Evolutionary conservation across 176 grass and related monocot genomes (phyloP).

Genomic region (Zoysia pacifica): DNA sequence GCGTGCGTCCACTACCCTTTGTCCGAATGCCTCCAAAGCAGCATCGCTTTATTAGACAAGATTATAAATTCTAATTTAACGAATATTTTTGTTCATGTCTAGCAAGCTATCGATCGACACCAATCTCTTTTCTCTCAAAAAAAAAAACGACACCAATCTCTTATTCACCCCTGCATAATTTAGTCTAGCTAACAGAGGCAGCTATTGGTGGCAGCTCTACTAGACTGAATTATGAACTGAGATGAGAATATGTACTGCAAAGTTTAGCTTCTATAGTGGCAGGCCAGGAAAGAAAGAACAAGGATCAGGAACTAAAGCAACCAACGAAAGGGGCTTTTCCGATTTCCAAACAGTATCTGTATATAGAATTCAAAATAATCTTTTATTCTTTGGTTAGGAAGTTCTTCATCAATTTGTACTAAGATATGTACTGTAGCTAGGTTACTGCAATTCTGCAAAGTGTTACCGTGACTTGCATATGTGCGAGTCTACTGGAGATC

Average conservation of each 20-base stretch:
- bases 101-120: slow-evolving; percentile 3
- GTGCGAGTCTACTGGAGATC: slow-evolving; percentile 27
- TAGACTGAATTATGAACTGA: not conserved
- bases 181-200: too few species aligned
- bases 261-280: slow-evolving; percentile 27
- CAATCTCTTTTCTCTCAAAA: not conserved
- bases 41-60: slow-evolving; percentile 36
- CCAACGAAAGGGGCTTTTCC: slow-evolving; percentile 45
- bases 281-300: slow-evolving; percentile 34
- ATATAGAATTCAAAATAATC: not conserved
- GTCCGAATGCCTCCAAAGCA: slow-evolving; percentile 52
- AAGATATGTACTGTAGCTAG: not conserved
- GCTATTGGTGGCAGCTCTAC: not conserved
- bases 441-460: not conserved
- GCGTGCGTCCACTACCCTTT: slow-evolving; percentile 52
- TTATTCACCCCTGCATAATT: slow-evolving; percentile 28
- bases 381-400: too few species aligned
- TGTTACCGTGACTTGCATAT: slow-evolving; percentile 32
- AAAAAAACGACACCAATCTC: not conserved
- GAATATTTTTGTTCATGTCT: slow-evolving; percentile 38
- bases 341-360: slow-evolving; percentile 33
- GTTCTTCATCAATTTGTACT: not conserved
- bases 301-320: slow-evolving; percentile 50
- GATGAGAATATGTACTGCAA: slow-evolving; percentile 44
- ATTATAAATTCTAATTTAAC: slow-evolving; percentile 47